Base-by-base conservation (phyloP, 225 moss, liverwort and hornwort species). In the Physcomitrellopsis africana region DNA sequence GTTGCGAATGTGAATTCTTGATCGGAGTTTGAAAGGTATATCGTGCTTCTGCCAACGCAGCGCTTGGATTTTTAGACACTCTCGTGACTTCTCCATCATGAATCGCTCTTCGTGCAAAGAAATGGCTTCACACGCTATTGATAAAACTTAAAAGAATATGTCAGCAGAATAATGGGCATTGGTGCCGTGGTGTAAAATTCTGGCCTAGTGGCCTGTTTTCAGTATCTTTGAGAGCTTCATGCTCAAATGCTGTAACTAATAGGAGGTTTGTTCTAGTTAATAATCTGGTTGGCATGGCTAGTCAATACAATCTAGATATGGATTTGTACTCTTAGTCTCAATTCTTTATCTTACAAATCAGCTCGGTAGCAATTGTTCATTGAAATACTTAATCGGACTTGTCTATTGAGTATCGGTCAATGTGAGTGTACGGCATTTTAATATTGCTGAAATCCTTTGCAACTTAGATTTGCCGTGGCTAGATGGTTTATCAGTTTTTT, bases 1-100 rank as follows among this genome's bases (percentile, higher is more conserved):
- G 18, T 66, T 48, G 61, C 9, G 16, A 65, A 59, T 69, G 29
- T 60, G 46, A 79, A 43, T 51, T 18, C 2, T 67, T 54, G 49
- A 13, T 51, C n/a, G 11, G 32, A 53, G 42, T 20, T 47, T 19
- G 60, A 48, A 75, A 51, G 27, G 15, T 66, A 20, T 60, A 48
- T 16, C 18, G 54, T 59, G 59, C 22, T 32, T 29, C 23, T 52
- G 19, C 11, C 23, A 27, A 24, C 7, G 22, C 8, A 7, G n/a
- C 3, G 12, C 65, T 14, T 58, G 45, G 1, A n/a, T 20, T 27
- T 55, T 53, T 24, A 1, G 9, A 69, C 18, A 20, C 19, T 52
- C 17, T 5, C 52, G 0, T 23, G 23, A 65, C 10, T 46, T 59
- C 5, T 63, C 13, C n/a, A 32, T 11, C 1, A 18, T 59, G 7